Conservation (phyloP, 2,329 filamentous ascomycete species). For the Penicillium sp. region DNA sequence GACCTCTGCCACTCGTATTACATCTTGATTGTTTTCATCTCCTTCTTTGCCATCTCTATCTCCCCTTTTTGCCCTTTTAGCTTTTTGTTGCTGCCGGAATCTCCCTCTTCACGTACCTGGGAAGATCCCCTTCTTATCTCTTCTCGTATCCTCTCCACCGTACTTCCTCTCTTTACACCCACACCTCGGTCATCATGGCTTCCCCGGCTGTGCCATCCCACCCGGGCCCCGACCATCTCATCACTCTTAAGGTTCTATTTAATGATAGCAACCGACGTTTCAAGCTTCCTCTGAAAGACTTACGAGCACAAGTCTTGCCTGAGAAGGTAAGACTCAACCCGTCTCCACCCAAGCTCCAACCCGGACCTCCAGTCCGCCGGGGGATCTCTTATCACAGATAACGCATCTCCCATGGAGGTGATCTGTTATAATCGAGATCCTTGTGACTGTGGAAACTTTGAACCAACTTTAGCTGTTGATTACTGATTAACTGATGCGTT, state of each 20-base stretch:
- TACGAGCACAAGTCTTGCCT: slow-evolving; percentile 74
- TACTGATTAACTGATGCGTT: slow-evolving; percentile 19
- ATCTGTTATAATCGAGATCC: slow-evolving; percentile 4
- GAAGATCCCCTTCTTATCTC: slow-evolving; percentile 14
- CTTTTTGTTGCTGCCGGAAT: background rate
- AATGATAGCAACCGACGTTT: slow-evolving; percentile 78
- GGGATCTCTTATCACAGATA: slow-evolving; percentile 20
- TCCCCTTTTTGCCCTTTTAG: background rate
- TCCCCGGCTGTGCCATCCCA: slow-evolving; percentile 47
- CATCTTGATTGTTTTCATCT: no score
- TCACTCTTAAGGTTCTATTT: slow-evolving; percentile 84
- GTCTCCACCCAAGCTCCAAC: slow-evolving; percentile 50
- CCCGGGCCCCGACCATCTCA: slow-evolving; percentile 68
- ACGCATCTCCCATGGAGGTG: slow-evolving; percentile 8
- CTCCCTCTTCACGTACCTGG: background rate
- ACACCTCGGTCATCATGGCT: slow-evolving; percentile 29
- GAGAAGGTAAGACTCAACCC: slow-evolving; percentile 68
- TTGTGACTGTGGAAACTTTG: background rate
- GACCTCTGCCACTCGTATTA: no score
- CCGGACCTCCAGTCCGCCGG: slow-evolving; percentile 25
- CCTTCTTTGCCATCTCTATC: background rate
- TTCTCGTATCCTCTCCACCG: background rate
- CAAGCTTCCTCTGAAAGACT: slow-evolving; percentile 86
- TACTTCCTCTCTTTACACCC: slow-evolving; percentile 19
- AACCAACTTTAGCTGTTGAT: background rate